Base-by-base conservation (phyloP, 2,329 filamentous ascomycete genomes). In the Penicillium sp. region DNA sequence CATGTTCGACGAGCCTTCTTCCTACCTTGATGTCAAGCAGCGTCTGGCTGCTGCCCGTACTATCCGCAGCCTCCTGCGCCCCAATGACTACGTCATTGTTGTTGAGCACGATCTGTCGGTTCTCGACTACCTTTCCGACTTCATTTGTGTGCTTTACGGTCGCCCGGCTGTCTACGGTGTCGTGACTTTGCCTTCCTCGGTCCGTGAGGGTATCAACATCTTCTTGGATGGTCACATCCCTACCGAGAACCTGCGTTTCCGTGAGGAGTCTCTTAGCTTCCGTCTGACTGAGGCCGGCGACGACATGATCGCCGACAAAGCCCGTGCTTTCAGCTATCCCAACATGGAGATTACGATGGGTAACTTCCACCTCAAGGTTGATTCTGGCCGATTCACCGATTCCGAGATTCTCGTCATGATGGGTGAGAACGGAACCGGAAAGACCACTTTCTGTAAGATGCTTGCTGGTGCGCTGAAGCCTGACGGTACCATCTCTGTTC, bases 401-500 rank as follows among this genome's bases (percentile, higher is more conserved):
- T 99, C 94, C 0, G 94, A 99, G 73, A 99, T 99, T 66, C 86
- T 99, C 55, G 94, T 99, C 76, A 96, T 99, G 91, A 97, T 99
- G 94, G 94, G 94, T 66, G 93, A 97, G 81, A 99, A 99, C 78
- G 94, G 94, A 78, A 99, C 95, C 33, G 95, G 95, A 75, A 97
- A 99, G 83, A 99, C 94, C 1, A 99, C 94, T 5, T 99, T 99
- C 83, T 97, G 93, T 82, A 91, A 89, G 73, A 89, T 99, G 79
- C 83, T 99, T 64, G 94, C 94, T 55, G 95, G 95, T 72, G 90
- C 89, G 37, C 83, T 96, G 67, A 93, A 97, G 79, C 94, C 95
- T 8, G 95, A 99, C 68, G 86, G 84, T 67, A 86, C 82, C 62
- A 81, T 85, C 67, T 85, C 85, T 68, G 84, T 99, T 15, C 94